Percentiles rank a stretch among this genome's conserved stretches.
Conservation (phyloP, 2,329 filamentous ascomycete species). For the Podosphaera fusca region DNA sequence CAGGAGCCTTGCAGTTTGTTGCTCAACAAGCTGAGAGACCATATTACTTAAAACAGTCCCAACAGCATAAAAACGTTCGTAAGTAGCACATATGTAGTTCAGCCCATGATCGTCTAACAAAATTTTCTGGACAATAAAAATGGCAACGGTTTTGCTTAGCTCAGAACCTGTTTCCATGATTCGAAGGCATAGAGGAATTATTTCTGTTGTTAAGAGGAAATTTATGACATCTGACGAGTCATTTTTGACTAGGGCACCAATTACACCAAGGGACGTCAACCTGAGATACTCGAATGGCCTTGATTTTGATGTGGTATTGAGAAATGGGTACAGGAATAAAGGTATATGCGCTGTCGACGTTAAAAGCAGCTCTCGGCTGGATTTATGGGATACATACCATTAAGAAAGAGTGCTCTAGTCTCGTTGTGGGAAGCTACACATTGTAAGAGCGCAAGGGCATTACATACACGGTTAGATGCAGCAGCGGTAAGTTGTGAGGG, state of each 20-base stretch:
- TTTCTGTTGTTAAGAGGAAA: constrained; percentile 93
- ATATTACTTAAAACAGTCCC: constrained; percentile 96
- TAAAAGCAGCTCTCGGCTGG: constrained; percentile 4
- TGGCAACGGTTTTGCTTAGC: constrained; percentile 94
- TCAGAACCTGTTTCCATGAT: constrained; percentile 99
- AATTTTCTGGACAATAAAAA: constrained; percentile 99
- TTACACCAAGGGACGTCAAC: constrained; percentile 84
- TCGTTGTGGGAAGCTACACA: constrained; percentile 96
- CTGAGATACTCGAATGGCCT: constrained; percentile 93
- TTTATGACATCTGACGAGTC: constrained; percentile 98
- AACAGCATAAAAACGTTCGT: constrained; percentile 94
- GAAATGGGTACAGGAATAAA: constrained; percentile 89
- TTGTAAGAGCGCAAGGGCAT: constrained; percentile 82
- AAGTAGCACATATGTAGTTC: constrained; percentile 96
- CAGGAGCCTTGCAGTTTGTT: constrained; percentile 81
- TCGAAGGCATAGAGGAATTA: constrained; percentile 86
- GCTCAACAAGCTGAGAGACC: constrained; percentile 92
- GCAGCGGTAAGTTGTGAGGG: constrained; percentile 91
- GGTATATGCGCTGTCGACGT: constrained; percentile 62
- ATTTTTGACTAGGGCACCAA: constrained; percentile 93
- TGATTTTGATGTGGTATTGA: constrained; percentile 97
- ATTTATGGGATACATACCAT: constrained; percentile 34
- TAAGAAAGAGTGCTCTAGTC: constrained; percentile 78
- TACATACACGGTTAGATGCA: constrained; percentile 94
- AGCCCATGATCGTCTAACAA: constrained; percentile 87